Conservation (phyloP, 306 rosid genomes). For the Nissolia schottii region DNA sequence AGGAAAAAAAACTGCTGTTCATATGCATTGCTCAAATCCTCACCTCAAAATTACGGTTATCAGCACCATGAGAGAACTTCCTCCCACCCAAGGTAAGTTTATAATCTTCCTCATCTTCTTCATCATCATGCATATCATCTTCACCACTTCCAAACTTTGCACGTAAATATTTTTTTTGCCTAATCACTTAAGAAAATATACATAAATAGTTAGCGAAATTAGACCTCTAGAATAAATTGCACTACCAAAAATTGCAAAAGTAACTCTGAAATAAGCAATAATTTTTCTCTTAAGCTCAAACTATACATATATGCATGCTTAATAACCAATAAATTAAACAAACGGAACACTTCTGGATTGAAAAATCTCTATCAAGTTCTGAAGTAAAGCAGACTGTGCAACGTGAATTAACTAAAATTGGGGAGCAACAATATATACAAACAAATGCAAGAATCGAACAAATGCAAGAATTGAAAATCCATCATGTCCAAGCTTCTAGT, state of each 20-base stretch:
- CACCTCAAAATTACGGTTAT: slow-evolving; percentile 81
- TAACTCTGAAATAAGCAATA: not conserved
- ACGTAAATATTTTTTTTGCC: slow-evolving; percentile 49
- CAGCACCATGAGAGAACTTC: slow-evolving; percentile 53
- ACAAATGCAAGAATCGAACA: not conserved
- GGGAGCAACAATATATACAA: not conserved
- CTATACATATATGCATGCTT: not conserved
- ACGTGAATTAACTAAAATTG: not conserved
- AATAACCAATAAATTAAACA: slow-evolving; percentile 7
- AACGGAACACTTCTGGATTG: not conserved
- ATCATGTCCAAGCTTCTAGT: not conserved
- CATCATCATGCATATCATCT: slow-evolving; percentile 54
- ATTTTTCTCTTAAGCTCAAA: not conserved
- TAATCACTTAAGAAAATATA: slow-evolving; percentile 47
- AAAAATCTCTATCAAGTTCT: no score
- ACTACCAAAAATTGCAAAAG: slow-evolving; percentile 4
- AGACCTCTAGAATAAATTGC: not conserved
- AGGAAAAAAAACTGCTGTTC: not conserved
- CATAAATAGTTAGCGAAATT: slow-evolving; percentile 8
- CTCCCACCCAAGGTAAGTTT: slow-evolving; percentile 40
- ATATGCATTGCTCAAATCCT: slow-evolving; percentile 10
- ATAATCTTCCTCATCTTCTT: slow-evolving; percentile 53
- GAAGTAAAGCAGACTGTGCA: not conserved
- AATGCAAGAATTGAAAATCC: not conserved
- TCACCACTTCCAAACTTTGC: slow-evolving; percentile 64